Evolutionary conservation across 2,329 filamentous ascomycete species (phyloP).

Genomic region (Blastomyces gilchristii): DNA sequence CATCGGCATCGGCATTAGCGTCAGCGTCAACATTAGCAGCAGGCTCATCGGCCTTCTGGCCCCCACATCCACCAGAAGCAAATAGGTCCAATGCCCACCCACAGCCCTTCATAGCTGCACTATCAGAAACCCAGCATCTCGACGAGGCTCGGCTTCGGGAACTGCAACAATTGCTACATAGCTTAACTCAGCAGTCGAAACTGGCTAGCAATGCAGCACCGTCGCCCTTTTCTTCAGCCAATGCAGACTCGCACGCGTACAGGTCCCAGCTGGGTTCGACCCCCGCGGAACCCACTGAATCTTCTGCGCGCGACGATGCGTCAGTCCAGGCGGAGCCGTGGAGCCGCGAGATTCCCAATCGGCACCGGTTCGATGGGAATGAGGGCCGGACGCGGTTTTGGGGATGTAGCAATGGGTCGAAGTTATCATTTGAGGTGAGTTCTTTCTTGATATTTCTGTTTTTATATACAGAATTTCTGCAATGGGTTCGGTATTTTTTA

Average conservation of each 20-base stretch:
- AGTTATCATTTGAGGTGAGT: slow-evolving; percentile 30
- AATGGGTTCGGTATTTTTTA: not conserved
- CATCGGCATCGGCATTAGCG: not conserved
- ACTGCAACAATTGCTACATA: not conserved
- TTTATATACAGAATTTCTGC: not conserved
- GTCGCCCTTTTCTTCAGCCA: not conserved
- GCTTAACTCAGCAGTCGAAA: not conserved
- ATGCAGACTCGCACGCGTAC: not conserved
- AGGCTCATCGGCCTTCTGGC: not conserved
- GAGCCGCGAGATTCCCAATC: slow-evolving; percentile 19
- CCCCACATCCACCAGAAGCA: not conserved
- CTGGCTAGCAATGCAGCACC: not conserved
- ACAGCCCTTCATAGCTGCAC: not conserved
- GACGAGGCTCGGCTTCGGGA: not conserved
- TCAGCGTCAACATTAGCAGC: not conserved
- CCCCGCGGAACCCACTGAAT: not conserved
- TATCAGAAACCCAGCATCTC: not conserved
- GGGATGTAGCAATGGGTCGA: slow-evolving; percentile 32
- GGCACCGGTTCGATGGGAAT: slow-evolving; percentile 29
- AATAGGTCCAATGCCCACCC: not conserved
- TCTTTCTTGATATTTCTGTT: not conserved
- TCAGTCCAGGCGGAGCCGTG: not conserved
- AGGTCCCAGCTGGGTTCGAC: not conserved
- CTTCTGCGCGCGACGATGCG: not conserved
- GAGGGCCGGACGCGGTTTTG: slow-evolving; percentile 35